Conservation (phyloP, 441 rosid genomes). For the Macaranga tanarius region DNA sequence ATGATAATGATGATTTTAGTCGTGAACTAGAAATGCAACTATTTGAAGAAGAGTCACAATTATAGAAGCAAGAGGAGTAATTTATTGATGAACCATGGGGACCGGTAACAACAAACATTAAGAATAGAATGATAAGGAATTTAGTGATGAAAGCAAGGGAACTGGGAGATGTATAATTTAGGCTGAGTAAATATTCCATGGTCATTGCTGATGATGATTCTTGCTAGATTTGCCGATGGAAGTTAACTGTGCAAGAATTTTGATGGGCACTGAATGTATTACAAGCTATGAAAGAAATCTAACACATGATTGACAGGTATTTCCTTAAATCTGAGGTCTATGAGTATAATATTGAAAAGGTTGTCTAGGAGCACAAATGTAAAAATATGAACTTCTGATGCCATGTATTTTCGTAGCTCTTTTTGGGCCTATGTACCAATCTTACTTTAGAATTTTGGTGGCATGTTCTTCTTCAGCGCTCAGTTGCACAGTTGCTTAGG, state of each 20-base stretch:
- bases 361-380: neutral
- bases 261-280: neutral
- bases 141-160: neutral
- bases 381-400: too few relatives aligned
- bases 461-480: neutral
- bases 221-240: neutral
- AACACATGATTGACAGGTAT: neutral
- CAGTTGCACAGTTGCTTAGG: neutral
- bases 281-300: neutral
- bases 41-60: conserved; percentile 16
- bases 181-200: neutral
- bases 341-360: neutral
- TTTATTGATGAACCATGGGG: conserved; percentile 30
- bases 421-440: neutral
- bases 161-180: neutral
- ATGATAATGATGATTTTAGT: conserved; percentile 31
- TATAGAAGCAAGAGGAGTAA: conserved; percentile 22
- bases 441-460: neutral
- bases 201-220: neutral
- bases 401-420: neutral
- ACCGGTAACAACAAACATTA: conserved; percentile 1
- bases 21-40: conserved; percentile 44
- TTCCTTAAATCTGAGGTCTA: neutral
- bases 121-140: neutral
- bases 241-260: neutral